Evolutionary conservation across 2,329 filamentous ascomycete species (phyloP), one percentile per base, ranked within the genome.

Genomic region (Ceratocystis smalleyi): DNA sequence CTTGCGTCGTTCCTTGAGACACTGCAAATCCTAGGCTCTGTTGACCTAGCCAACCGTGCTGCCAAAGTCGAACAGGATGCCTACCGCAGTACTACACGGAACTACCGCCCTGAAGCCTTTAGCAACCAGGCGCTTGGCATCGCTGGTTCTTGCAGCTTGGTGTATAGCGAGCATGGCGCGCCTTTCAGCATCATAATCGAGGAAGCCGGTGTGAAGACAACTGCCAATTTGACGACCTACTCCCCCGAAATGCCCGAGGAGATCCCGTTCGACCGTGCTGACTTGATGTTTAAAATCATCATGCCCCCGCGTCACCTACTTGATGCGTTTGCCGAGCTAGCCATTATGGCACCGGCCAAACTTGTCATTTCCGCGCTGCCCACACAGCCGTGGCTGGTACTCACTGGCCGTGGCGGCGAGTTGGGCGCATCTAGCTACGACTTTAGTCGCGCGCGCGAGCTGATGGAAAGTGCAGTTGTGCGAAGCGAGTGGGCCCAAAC

Each of bases 21-120:
- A 0, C 80, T 99, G 6, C 92, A 96, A 71, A 97, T 99, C 61
- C 95, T 99, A 71, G 90, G 90, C 61, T 84, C 91, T n/a, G 83
- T 91, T 57, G 87, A 89, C 68, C 79, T 84, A 15, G 77, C 82
- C 5, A 78, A 77, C 49, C 81, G 81, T 68, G 77, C 81, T 60
- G 77, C 80, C 61, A 84, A 81, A 70, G 76, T 79, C 5, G 83
- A 85, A 12, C 76, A 79, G 66, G 83, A 86, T 67, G 77, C 78
- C 0, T 85, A 84, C 70, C 80, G 79, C 67, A 83, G 81, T 73
- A 84, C 83, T 69, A 73, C 84, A 47, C 79, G 82, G 61, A 83
- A 82, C 71, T 80, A 84, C 73, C 78, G 84, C 64, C 76, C 82
- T 19, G 87, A 88, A 69, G 89, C 89, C 61, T 96, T 96, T 75